phyloP scores from a whole-genome alignment of 345 rosid species.

The Boechera retrofracta region DNA sequence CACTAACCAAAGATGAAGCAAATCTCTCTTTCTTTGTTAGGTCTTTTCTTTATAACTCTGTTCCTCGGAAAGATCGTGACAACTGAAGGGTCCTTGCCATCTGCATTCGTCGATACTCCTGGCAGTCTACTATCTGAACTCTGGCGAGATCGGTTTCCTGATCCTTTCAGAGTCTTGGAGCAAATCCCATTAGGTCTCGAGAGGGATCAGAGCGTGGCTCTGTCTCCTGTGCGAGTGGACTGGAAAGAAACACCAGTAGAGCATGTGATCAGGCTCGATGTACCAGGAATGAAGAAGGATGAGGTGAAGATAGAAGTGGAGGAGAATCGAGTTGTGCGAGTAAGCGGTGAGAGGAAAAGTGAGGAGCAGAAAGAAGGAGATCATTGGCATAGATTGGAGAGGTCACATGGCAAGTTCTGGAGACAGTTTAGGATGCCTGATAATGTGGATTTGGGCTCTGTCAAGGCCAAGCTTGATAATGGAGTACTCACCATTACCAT shows the following conservation, averaged over 20 bases:
- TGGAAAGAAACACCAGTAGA: constrained; percentile 87
- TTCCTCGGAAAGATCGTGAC: constrained; percentile 32
- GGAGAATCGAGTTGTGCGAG: constrained; percentile 65
- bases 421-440: constrained; percentile 79
- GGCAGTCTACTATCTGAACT: constrained; percentile 47
- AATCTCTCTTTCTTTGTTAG: background rate
- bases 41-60: constrained; percentile 31
- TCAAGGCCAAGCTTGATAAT: constrained; percentile 69
- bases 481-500: constrained; percentile 71
- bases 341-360: constrained; percentile 78
- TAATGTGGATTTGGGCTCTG: constrained; percentile 68
- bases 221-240: constrained; percentile 65
- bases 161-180: constrained; percentile 72
- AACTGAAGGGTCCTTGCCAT: constrained; percentile 49
- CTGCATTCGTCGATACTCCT: constrained; percentile 50
- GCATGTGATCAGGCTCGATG: constrained; percentile 67
- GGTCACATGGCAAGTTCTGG: constrained; percentile 81
- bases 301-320: constrained; percentile 80
- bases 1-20: constrained; percentile 28
- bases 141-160: constrained; percentile 49
- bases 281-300: constrained; percentile 77
- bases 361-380: constrained; percentile 73
- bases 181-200: constrained; percentile 63
- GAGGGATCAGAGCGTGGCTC: constrained; percentile 52
- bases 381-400: constrained; percentile 85